phyloP scores from a whole-genome alignment of 2,329 filamentous ascomycete genomes.

The Bisporella sp. region DNA sequence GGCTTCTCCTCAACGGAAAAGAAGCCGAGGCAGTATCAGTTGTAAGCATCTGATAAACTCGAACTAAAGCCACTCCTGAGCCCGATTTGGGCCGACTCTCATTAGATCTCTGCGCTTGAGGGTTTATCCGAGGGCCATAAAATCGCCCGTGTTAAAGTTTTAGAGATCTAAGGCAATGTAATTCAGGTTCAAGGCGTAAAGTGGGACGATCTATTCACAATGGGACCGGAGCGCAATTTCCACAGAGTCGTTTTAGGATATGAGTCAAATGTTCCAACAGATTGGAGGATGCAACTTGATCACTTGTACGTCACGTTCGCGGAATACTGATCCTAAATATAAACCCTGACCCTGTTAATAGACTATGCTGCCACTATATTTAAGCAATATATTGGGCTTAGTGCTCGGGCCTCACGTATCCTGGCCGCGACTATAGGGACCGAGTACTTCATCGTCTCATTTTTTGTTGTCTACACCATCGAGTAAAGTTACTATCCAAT shows the following conservation, averaged over 20 bases:
- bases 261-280: conserved; percentile 46
- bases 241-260: conserved; percentile 45
- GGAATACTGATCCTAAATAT: no score
- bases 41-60: neutral
- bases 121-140: conserved; percentile 39
- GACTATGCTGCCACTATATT: conserved; percentile 43
- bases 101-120: conserved; percentile 31
- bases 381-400: conserved; percentile 38
- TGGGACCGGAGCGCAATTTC: conserved; percentile 45
- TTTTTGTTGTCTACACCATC: conserved; percentile 34
- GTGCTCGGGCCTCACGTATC: conserved; percentile 42
- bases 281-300: conserved; percentile 36
- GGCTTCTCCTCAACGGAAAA: conserved; percentile 37
- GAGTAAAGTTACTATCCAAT: conserved; percentile 19
- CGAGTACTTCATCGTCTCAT: conserved; percentile 34
- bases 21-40: conserved; percentile 38
- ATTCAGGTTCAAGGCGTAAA: conserved; percentile 39
- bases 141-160: conserved; percentile 47
- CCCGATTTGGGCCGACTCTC: neutral
- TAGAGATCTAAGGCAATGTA: conserved; percentile 53
- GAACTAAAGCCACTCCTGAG: neutral
- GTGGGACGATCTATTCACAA: conserved; percentile 39
- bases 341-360: no score
- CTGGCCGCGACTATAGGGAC: conserved; percentile 46
- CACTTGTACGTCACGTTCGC: conserved; percentile 19